Evolutionary conservation across 2,329 filamentous ascomycete species (phyloP).

Genomic region (Aureobasidium vineae): DNA sequence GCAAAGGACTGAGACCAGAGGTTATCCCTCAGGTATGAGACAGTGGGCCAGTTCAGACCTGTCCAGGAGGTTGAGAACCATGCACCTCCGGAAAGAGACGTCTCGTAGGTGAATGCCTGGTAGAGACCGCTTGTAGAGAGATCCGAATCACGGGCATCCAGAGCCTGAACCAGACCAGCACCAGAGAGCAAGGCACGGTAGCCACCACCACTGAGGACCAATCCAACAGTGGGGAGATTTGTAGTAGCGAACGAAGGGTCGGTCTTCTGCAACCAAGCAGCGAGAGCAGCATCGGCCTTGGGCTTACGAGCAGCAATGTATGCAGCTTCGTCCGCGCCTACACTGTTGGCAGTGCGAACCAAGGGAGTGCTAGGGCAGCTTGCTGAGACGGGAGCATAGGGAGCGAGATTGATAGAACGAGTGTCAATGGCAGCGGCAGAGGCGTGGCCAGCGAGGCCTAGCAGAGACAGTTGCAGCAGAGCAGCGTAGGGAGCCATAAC

Average conservation of each 20-base stretch:
- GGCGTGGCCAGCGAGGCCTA: slow-evolving; percentile 6
- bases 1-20: slow-evolving; percentile 46
- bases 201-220: slow-evolving; percentile 48
- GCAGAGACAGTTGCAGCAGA: slow-evolving; percentile 7
- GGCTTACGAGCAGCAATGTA: slow-evolving; percentile 43
- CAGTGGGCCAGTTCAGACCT: slow-evolving; percentile 50
- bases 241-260: slow-evolving; percentile 39
- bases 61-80: slow-evolving; percentile 50
- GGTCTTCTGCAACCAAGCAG: slow-evolving; percentile 43
- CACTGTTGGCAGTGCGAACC: slow-evolving; percentile 40
- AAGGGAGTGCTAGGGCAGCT: slow-evolving; percentile 44
- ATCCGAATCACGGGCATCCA: slow-evolving; percentile 47
- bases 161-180: slow-evolving; percentile 45
- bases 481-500: slow-evolving; percentile 15
- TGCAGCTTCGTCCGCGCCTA: slow-evolving; percentile 42
- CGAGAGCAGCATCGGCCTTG: slow-evolving; percentile 42
- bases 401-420: slow-evolving; percentile 24
- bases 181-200: slow-evolving; percentile 44
- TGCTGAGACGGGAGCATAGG: slow-evolving; percentile 40
- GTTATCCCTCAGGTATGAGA: slow-evolving; percentile 42
- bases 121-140: slow-evolving; percentile 45
- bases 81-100: slow-evolving; percentile 48
- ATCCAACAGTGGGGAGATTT: slow-evolving; percentile 44
- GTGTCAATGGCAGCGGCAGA: slow-evolving; percentile 24
- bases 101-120: slow-evolving; percentile 49